phyloP scores from a whole-genome alignment of 495 filamentous ascomycete species.

The Penicillium riverlandense region DNA sequence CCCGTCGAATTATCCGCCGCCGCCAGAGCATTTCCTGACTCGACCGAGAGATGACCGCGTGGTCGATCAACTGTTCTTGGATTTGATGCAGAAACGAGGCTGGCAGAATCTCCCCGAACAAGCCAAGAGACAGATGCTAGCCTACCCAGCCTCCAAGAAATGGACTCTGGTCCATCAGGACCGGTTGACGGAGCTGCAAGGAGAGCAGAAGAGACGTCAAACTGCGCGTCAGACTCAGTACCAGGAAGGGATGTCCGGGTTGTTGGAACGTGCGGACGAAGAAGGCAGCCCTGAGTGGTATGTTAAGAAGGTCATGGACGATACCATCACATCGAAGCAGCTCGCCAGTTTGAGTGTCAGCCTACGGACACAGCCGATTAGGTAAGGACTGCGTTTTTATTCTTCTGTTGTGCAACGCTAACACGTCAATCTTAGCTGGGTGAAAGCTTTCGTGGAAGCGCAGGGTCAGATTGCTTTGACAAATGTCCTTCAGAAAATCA shows the following conservation, averaged over 20 bases:
- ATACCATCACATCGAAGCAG: slow-evolving; percentile 85
- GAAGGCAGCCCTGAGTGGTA: slow-evolving; percentile 98
- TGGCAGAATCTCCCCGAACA: slow-evolving; percentile 97
- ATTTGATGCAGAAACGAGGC: slow-evolving; percentile 93
- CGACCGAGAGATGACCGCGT: slow-evolving; percentile 75
- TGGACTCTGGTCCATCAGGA: slow-evolving; percentile 97
- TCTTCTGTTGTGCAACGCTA: neutral
- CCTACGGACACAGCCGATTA: slow-evolving; percentile 90
- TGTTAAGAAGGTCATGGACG: slow-evolving; percentile 94
- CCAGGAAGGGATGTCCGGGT: slow-evolving; percentile 53
- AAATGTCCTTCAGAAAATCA: slow-evolving; percentile 88
- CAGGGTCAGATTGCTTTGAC: slow-evolving; percentile 96
- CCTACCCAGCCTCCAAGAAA: slow-evolving; percentile 89
- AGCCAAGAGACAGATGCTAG: slow-evolving; percentile 88
- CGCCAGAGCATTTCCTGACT: slow-evolving; percentile 49
- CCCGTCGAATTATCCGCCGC: slow-evolving; percentile 38
- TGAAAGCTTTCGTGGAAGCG: slow-evolving; percentile 91
- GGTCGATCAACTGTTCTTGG: slow-evolving; percentile 87
- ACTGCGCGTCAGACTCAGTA: slow-evolving; percentile 59
- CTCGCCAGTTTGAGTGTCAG: slow-evolving; percentile 88
- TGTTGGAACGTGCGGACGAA: slow-evolving; percentile 73
- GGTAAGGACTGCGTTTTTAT: slow-evolving; percentile 27
- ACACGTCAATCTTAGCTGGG: slow-evolving; percentile 53
- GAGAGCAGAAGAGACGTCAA: slow-evolving; percentile 79
- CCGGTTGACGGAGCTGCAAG: slow-evolving; percentile 84